Evolutionary conservation across 305 asterid genomes (phyloP).

Genomic region (Solanum chacoense): DNA sequence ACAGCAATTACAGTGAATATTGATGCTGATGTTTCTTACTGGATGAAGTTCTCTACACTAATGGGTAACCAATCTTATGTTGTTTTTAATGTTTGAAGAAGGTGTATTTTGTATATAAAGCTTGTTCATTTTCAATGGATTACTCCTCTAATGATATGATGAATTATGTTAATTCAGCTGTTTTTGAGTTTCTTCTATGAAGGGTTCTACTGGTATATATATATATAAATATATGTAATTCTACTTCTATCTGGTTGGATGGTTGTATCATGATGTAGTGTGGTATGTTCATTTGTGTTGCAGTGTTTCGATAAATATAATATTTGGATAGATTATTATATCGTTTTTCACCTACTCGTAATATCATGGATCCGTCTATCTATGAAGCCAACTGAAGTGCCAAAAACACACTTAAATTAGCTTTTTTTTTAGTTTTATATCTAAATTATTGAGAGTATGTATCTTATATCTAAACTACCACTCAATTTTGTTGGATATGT

Average conservation of each 20-base stretch:
- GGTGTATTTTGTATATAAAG: constrained; percentile 1
- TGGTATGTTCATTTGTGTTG: background rate
- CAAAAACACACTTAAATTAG: background rate
- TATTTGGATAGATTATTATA: background rate
- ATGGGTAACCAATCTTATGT: constrained; percentile 4
- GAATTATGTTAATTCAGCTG: background rate
- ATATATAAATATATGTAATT: background rate
- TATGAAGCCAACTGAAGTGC: background rate
- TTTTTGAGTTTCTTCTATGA: background rate
- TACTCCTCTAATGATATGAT: background rate
- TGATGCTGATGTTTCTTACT: constrained; percentile 13
- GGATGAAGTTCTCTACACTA: background rate
- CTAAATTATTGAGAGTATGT: background rate
- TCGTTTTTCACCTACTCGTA: background rate
- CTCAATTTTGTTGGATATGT: background rate
- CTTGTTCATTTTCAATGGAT: background rate
- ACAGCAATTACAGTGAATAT: constrained; percentile 41
- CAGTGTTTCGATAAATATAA: background rate
- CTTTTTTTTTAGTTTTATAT: background rate
- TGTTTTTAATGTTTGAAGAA: background rate
- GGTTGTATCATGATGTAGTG: background rate
- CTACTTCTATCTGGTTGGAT: background rate
- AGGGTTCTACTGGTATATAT: background rate
- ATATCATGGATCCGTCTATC: background rate
- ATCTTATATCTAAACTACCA: background rate